Evolutionary conservation across 1,284 basidiomycete genomes (phyloP), one percentile per base, ranked within the genome.

Genomic region (Pholiota adiposa): DNA sequence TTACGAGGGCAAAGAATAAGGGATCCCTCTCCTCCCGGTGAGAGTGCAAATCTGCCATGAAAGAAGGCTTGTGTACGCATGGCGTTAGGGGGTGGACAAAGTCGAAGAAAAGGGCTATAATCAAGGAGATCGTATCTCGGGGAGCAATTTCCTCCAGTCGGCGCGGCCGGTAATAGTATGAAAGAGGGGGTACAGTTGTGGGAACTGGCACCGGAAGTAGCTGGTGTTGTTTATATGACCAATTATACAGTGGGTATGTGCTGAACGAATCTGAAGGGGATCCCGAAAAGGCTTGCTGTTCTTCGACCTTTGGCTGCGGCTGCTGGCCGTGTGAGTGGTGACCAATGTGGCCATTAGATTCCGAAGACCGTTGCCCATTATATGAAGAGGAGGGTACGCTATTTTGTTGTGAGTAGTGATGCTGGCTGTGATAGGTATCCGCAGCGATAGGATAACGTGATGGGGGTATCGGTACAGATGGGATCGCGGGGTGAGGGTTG

Each of bases 21-120:
- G 91, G 90, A 67, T 92, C 90, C 12, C 85, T 83, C 69, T 94
- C 92, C 74, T 95, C 93, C 59, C 91, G 76, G 48, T 84, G 83
- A 0, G 84, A 79, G 63, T 89, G 86, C 33, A 96, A 79, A 74
- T 94, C 93, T 21, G 89, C 87, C 87, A 94, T 89, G 71, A 94
- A 95, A 0, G 90, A 90, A 38, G 92, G 92, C 68, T 88, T 89
- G 75, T 92, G 90, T 52, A 93, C 78, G 73, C 89, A 91, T 4
- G 93, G 93, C 7, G 90, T 92, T 50, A 94, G 81, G 8, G 92
- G 90, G 72, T 94, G 93, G 48, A 94, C 89, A 70, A 93, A 94
- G 73, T 94, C 93, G 71, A 94, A 94, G 77, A 93, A 95, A 21
- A 94, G 83, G 31, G 88, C 83, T 63, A 94, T 88, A 66, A 94